Base-by-base conservation (phyloP, 1,284 basidiomycete species). In the Austroboletus novae-zelandiae region DNA sequence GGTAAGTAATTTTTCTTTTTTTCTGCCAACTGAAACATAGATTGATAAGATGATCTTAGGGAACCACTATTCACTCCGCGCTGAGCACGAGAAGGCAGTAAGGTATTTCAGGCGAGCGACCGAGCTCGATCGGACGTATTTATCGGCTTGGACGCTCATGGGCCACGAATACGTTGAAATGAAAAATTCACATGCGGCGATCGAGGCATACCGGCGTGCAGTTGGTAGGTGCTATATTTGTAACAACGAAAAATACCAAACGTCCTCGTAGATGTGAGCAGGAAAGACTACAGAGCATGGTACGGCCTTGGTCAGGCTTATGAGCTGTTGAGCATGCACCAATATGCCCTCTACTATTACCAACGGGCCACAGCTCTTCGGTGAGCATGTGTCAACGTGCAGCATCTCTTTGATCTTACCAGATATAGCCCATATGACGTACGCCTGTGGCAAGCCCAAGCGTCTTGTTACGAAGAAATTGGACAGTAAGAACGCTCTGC, bases 141-240 rank as follows among this genome's bases (percentile, higher is more conserved):
- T 98, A 20, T 89, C 93, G 4, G 97, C 97, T 5, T 99, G 97
- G 97, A 98, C 96, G n/a, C 71, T 99, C 55, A 94, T 99, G 87
- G 97, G 97, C 0, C 97, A 99, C 69, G 97, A 98, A 69, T 99
- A 94, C 65, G 89, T 99, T 48, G 97, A 99, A 73, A 85, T 98
- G 80, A 98, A 98, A 72, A 99, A 99, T 71, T 93, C 93, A 15
- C 95, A 98, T 75, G 96, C 97, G 3, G 97, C 97, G 1, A 96
- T 98, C 49, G 97, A 98, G 71, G 92, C 94, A 27, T 99, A 99
- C 71, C 82, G 97, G 43, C 82, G 94, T 64, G 97, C 96, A 49
- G 86, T 98, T 53, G 92, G 94, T 94, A 68, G 52, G 88, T 71
- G 35, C 35, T 45, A 39, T 25, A 32, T 15, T 23, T 29, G 7